Evolutionary conservation across 768 basidiomycete species (phyloP).

Genomic region (Phaeotremella fagi): DNA sequence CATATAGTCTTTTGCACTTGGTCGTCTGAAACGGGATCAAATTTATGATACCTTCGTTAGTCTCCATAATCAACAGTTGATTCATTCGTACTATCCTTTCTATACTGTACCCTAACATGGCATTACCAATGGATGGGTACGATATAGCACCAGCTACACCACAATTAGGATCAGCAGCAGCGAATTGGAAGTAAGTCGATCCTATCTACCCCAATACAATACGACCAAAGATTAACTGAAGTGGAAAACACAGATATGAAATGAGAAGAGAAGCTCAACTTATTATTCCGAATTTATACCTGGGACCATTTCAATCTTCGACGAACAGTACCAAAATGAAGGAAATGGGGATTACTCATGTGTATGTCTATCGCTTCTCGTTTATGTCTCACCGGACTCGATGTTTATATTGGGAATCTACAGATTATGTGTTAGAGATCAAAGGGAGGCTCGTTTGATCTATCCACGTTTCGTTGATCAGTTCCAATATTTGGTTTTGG

Average conservation of each 20-base stretch:
- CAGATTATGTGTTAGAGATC: constrained; percentile 46
- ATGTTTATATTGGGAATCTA: background rate
- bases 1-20: no score
- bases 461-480: constrained; percentile 42
- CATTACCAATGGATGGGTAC: no score
- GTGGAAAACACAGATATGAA: constrained; percentile 49
- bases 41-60: no score
- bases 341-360: constrained; percentile 44
- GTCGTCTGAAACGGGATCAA: no score
- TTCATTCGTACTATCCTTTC: no score
- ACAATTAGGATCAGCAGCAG: background rate
- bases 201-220: no score
- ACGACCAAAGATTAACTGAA: no score
- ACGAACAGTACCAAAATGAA: constrained; percentile 31
- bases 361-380: constrained; percentile 21
- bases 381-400: no score
- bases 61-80: no score
- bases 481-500: constrained; percentile 44
- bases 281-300: constrained; percentile 42
- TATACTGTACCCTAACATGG: no score
- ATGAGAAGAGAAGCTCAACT: constrained; percentile 48
- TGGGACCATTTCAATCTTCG: constrained; percentile 46
- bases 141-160: no score
- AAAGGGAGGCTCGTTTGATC: constrained; percentile 40
- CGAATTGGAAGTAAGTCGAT: constrained; percentile 1